Evolutionary conservation across 192 early-diverging fungal species (phyloP).

Genomic region (Coemansia biformis): DNA sequence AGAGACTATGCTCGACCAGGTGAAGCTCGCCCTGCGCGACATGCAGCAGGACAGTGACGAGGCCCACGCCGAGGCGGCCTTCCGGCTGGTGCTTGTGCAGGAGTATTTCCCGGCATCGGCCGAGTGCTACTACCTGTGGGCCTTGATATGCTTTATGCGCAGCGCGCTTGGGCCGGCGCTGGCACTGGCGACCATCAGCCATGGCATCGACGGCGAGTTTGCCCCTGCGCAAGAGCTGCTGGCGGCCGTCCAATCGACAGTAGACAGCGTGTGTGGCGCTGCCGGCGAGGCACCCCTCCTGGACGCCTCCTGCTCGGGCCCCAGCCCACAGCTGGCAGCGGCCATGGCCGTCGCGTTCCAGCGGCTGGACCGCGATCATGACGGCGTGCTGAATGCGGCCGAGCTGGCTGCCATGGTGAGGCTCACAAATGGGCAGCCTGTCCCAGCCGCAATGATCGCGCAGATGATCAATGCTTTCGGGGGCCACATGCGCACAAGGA

Average conservation of each 20-base stretch:
- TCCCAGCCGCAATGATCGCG: slow-evolving; percentile 14
- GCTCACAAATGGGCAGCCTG: slow-evolving; percentile 35
- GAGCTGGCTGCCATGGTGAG: slow-evolving; percentile 35
- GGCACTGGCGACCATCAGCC: slow-evolving; percentile 30
- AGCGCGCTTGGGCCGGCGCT: slow-evolving; percentile 36
- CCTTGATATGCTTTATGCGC: slow-evolving; percentile 46
- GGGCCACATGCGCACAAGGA: slow-evolving; percentile 19
- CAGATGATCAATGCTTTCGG: slow-evolving; percentile 44
- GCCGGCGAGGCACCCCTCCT: slow-evolving; percentile 36
- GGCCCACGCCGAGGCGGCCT: slow-evolving; percentile 33
- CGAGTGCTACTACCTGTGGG: slow-evolving; percentile 51
- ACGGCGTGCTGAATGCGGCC: slow-evolving; percentile 35
- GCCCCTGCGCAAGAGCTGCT: slow-evolving; percentile 37
- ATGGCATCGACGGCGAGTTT: slow-evolving; percentile 21
- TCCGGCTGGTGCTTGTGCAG: slow-evolving; percentile 36
- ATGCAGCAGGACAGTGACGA: slow-evolving; percentile 19
- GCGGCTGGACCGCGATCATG: slow-evolving; percentile 39
- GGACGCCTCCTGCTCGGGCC: slow-evolving; percentile 19
- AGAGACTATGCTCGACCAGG: slow-evolving; percentile 27
- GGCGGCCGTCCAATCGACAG: slow-evolving; percentile 22
- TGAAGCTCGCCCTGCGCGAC: slow-evolving; percentile 43
- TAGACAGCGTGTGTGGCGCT: slow-evolving; percentile 23
- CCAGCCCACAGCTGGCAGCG: slow-evolving; percentile 34
- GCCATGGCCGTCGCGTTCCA: slow-evolving; percentile 38
- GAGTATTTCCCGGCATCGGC: slow-evolving; percentile 42